Evolutionary conservation across 2,329 filamentous ascomycete genomes (phyloP).

Genomic region (Fragosphaeria purpurea): DNA sequence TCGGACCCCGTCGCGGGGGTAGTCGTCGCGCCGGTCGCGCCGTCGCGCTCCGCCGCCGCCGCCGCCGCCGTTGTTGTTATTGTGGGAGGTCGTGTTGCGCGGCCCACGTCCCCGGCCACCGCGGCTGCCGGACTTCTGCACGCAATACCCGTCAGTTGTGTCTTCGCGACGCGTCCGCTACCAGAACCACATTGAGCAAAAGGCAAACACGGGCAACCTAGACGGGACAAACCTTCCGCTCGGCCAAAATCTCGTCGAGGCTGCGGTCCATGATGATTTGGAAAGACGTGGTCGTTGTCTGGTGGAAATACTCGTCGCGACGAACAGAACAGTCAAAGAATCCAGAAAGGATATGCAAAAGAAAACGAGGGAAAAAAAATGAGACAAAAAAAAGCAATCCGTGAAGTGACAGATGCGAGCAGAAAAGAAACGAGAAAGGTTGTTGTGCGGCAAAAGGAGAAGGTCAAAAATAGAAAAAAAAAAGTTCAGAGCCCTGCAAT

Average conservation of each 20-base stretch:
- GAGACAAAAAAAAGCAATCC: neutral
- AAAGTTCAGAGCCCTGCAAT: no score
- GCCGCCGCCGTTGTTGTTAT: conserved; percentile 3
- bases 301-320: no score
- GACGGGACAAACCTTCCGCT: conserved; percentile 22
- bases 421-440: no score
- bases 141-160: neutral
- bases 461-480: neutral
- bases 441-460: no score
- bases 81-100: neutral
- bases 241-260: conserved; percentile 47
- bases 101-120: conserved; percentile 18
- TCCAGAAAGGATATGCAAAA: conserved; percentile 1
- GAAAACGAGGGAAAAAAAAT: neutral
- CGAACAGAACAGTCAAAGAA: no score
- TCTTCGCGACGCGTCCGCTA: neutral
- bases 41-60: conserved; percentile 20
- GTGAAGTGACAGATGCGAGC: neutral
- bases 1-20: conserved; percentile 77
- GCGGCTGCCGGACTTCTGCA: conserved; percentile 19
- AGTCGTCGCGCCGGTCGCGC: conserved; percentile 30
- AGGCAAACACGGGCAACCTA: no score
- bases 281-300: neutral
- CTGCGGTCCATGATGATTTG: conserved; percentile 37
- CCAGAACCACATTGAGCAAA: no score